Evolutionary conservation across 2,329 filamentous ascomycete species (phyloP).

Genomic region (Botryotinia calthae): DNA sequence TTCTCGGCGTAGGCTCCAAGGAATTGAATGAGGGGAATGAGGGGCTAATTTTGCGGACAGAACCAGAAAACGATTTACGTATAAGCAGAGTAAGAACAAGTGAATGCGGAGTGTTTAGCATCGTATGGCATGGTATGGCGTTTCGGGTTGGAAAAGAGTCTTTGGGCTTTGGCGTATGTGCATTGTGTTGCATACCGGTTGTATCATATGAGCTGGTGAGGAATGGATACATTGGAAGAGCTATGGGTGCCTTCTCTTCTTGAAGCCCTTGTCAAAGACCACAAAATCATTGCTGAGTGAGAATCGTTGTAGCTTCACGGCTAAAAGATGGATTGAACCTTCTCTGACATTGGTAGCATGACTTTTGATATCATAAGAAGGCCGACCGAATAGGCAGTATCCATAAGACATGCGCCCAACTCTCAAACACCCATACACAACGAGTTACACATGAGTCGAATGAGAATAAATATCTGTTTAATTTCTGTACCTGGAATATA

Average conservation of each 20-base stretch:
- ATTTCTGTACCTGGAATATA: constrained; percentile 6
- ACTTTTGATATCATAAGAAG: background rate
- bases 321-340: background rate
- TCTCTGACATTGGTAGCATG: background rate
- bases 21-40: background rate
- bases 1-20: constrained; percentile 59
- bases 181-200: constrained; percentile 7
- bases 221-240: background rate
- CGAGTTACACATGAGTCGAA: background rate
- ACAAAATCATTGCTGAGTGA: background rate
- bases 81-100: constrained; percentile 69
- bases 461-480: background rate
- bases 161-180: background rate
- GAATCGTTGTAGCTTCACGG: background rate
- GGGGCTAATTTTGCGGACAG: constrained; percentile 42
- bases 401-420: background rate
- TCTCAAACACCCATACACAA: background rate
- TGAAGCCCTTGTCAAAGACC: background rate
- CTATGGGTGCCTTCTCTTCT: background rate
- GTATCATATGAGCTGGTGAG: background rate
- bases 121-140: constrained; percentile 17
- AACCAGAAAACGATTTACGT: constrained; percentile 65
- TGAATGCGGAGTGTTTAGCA: constrained; percentile 24
- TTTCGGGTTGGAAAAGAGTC: constrained; percentile 20
- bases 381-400: background rate